Evolutionary conservation across 2,329 filamentous ascomycete genomes (phyloP).

Genomic region (Arthroderma uncinatum): DNA sequence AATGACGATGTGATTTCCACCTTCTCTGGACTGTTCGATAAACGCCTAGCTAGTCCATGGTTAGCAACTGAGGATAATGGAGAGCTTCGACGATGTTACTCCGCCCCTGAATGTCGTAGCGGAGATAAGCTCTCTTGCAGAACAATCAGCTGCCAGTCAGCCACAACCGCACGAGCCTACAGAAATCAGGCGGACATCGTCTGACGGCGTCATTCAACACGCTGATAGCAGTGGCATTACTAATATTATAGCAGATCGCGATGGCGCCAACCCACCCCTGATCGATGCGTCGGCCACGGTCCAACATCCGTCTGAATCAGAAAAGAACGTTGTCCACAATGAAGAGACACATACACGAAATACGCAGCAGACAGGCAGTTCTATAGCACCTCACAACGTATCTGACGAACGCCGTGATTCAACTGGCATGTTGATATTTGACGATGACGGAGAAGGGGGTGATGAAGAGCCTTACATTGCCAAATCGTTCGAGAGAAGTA

Average conservation of each 20-base stretch:
- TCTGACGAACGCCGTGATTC: slow-evolving; percentile 25
- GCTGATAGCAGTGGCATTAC: background rate
- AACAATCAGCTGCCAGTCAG: slow-evolving; percentile 15
- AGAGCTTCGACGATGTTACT: slow-evolving; percentile 31
- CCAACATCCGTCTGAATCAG: background rate
- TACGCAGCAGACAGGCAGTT: background rate
- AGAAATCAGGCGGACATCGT: slow-evolving; percentile 7
- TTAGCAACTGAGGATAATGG: slow-evolving; percentile 19
- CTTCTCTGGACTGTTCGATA: background rate
- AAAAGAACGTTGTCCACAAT: background rate
- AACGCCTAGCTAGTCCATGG: background rate
- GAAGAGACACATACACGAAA: background rate
- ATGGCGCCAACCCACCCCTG: background rate
- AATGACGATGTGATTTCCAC: background rate
- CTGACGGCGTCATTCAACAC: slow-evolving; percentile 5
- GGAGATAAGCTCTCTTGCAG: slow-evolving; percentile 17
- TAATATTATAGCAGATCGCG: background rate
- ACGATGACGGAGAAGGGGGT: slow-evolving; percentile 28
- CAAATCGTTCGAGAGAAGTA: slow-evolving; percentile 35
- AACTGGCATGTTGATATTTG: slow-evolving; percentile 22
- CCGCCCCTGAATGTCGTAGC: slow-evolving; percentile 20
- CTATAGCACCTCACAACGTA: slow-evolving; percentile 11
- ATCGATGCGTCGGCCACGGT: background rate
- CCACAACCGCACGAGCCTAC: slow-evolving; percentile 2
- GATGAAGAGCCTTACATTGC: slow-evolving; percentile 37